A percentile compares a stretch with the other conserved stretches of the same genome.
phyloP scores from a whole-genome alignment of 108 stramenopile genomes.

The Stephanodiscus triporus region DNA sequence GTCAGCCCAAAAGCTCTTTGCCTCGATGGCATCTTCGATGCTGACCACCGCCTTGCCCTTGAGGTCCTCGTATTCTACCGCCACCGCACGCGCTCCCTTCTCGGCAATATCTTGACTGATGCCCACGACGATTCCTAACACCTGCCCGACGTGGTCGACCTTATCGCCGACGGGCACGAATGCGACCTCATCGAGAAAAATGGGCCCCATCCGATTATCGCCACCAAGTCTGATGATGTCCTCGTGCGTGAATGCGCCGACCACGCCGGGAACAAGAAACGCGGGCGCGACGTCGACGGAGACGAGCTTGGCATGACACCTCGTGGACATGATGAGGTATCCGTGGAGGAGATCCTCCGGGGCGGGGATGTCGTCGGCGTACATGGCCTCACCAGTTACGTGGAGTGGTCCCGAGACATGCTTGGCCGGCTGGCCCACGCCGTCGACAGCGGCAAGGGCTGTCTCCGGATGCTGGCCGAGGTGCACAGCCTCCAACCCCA shows the following conservation, averaged over 20 bases:
- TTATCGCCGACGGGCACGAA: conserved; percentile 78
- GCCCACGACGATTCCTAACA: conserved; percentile 84
- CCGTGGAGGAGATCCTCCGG: conserved; percentile 83
- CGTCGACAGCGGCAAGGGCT: conserved; percentile 26
- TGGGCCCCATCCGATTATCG: conserved; percentile 81
- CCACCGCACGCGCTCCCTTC: conserved; percentile 74
- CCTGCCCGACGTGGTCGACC: conserved; percentile 76
- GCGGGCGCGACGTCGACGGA: conserved; percentile 70
- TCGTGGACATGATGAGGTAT: conserved; percentile 72
- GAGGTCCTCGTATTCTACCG: conserved; percentile 64
- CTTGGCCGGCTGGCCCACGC: conserved; percentile 72
- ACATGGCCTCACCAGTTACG: conserved; percentile 92
- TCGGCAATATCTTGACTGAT: conserved; percentile 81
- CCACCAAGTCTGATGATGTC: conserved; percentile 79
- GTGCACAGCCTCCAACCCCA: conserved; percentile 68
- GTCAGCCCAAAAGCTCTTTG: conserved; percentile 72
- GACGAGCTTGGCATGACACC: conserved; percentile 70
- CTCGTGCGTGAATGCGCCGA: conserved; percentile 67
- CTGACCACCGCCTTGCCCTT: conserved; percentile 68
- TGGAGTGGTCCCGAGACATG: conserved; percentile 90
- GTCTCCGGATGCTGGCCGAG: conserved; percentile 31
- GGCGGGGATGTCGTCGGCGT: conserved; percentile 90
- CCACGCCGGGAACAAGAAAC: conserved; percentile 76
- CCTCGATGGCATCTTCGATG: conserved; percentile 89
- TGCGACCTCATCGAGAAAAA: conserved; percentile 81